phyloP scores from a whole-genome alignment of 352 stramenopile genomes.

The Phytopythium mirpurense region DNA sequence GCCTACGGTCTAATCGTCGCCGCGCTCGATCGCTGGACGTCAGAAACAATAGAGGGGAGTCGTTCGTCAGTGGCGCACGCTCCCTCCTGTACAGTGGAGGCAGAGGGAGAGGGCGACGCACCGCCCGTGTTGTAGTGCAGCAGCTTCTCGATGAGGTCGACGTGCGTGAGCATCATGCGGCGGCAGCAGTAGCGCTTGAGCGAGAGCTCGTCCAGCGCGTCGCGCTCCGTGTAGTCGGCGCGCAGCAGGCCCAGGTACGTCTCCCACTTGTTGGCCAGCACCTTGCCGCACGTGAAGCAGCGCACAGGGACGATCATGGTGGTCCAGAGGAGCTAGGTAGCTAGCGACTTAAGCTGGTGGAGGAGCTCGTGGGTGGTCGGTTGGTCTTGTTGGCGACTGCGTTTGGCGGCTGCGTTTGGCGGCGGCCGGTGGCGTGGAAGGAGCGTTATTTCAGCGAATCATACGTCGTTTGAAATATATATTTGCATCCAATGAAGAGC shows the following conservation, averaged over 20 bases:
- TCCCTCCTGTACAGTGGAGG: background rate
- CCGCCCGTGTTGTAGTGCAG: slow-evolving; percentile 99
- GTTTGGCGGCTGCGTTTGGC: background rate
- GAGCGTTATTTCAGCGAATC: background rate
- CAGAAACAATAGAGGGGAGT: slow-evolving; percentile 3
- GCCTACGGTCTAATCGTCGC: slow-evolving; percentile 45
- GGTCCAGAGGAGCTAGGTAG: background rate
- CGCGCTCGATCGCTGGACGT: slow-evolving; percentile 71
- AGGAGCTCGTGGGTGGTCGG: background rate
- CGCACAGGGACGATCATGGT: slow-evolving; percentile 98
- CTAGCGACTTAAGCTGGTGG: too few species aligned
- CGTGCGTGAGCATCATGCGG: slow-evolving; percentile 99
- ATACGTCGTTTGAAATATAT: background rate
- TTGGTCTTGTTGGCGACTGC: background rate
- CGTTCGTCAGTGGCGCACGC: background rate
- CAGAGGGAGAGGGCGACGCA: slow-evolving; percentile 16
- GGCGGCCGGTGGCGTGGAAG: background rate
- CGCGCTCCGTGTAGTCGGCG: slow-evolving; percentile 96
- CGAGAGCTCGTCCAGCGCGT: slow-evolving; percentile 97
- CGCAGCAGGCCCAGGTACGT: slow-evolving; percentile 97
- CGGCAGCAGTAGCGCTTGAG: slow-evolving; percentile 99
- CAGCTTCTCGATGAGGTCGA: slow-evolving; percentile 99
- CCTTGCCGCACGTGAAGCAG: slow-evolving; percentile 99
- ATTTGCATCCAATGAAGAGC: background rate
- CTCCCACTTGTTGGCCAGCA: slow-evolving; percentile 99